Evolutionary conservation across 2,329 filamentous ascomycete genomes (phyloP).

Genomic region (Exophiala lecanii-corni): DNA sequence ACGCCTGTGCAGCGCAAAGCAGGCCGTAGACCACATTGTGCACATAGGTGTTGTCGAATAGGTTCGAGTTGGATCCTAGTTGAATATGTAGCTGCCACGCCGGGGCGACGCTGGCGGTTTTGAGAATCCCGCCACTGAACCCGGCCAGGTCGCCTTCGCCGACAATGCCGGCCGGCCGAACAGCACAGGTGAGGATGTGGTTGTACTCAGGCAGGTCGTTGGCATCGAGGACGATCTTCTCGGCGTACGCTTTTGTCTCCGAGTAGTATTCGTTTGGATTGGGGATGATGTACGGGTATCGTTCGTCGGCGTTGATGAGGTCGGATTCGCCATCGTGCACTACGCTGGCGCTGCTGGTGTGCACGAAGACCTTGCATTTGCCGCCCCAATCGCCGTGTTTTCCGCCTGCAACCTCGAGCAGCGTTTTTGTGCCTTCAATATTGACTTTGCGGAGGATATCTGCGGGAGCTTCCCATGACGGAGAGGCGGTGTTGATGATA

Average conservation of each 20-base stretch:
- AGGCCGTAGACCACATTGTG: conserved; percentile 72
- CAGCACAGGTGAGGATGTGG: conserved; percentile 68
- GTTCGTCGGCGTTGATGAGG: conserved; percentile 79
- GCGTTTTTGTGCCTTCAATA: conserved; percentile 74
- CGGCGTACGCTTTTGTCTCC: conserved; percentile 81
- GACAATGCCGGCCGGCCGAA: conserved; percentile 85
- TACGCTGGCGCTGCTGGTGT: conserved; percentile 84
- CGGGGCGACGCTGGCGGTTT: conserved; percentile 57
- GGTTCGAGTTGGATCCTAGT: conserved; percentile 67
- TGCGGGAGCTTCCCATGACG: conserved; percentile 50
- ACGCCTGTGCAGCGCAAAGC: conserved; percentile 69
- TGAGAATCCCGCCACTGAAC: conserved; percentile 67
- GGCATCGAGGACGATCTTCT: conserved; percentile 66
- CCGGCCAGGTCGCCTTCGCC: conserved; percentile 77
- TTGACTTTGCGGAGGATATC: conserved; percentile 76
- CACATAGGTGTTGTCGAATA: conserved; percentile 69
- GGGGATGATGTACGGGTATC: conserved; percentile 70
- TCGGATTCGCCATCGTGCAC: conserved; percentile 76
- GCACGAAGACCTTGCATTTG: conserved; percentile 69
- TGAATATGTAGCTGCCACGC: conserved; percentile 67
- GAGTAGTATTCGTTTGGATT: conserved; percentile 75
- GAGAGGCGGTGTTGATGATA: conserved; percentile 86
- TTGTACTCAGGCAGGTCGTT: conserved; percentile 61
- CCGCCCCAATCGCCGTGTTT: conserved; percentile 59
- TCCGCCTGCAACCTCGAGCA: conserved; percentile 65